Base-by-base conservation (phyloP, 768 basidiomycete species). In the Boletus patriciae region DNA sequence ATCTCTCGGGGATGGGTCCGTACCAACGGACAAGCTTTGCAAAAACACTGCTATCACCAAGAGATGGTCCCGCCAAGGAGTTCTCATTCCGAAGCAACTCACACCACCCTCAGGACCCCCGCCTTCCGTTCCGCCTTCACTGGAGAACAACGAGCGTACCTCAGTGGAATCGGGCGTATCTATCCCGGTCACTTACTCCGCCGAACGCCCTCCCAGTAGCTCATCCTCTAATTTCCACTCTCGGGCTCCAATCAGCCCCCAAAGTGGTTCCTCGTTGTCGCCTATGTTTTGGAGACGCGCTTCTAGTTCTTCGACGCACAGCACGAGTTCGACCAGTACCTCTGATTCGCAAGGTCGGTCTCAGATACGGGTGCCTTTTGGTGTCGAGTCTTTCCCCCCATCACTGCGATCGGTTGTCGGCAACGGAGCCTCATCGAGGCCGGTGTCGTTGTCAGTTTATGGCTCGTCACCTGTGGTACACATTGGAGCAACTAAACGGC, bases 71-170 rank as follows among this genome's bases (percentile, higher is more conserved):
- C 76, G 81, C 49, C 83, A 81, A 59, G 76, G 77, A 15, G 36
- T 64, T 65, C 27, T 67, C 75, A 59, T 79, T 31, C 86, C 86
- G 10, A 77, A 80, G 21, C 77, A 79, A 46, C 67, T 77, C 47
- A 81, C 81, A 6, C 85, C 86, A 11, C 85, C 87, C 3, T 78
- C 73, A 27, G 86, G 83, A 7, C 84, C 86, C 16, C 73, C 83
- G 29, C 83, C 85, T 5, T 78, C 80, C 16, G 67, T 79, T 25
- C 82, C 75, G 6, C 43, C 56, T 72, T 51, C 61, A 27, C 46
- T 59, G 18, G 68, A 66, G 21, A 36, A 59, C 50, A 57, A 66
- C 55, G 59, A 43, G 54, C 73, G 67, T 29, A 29, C 46, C 23
- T 67, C 69, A 16, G 57, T 68, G 29, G 66, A 60, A 21, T 68